Conservation (phyloP, 225 moss, liverwort and hornwort species). For the Pseudisothecium myosuroides region DNA sequence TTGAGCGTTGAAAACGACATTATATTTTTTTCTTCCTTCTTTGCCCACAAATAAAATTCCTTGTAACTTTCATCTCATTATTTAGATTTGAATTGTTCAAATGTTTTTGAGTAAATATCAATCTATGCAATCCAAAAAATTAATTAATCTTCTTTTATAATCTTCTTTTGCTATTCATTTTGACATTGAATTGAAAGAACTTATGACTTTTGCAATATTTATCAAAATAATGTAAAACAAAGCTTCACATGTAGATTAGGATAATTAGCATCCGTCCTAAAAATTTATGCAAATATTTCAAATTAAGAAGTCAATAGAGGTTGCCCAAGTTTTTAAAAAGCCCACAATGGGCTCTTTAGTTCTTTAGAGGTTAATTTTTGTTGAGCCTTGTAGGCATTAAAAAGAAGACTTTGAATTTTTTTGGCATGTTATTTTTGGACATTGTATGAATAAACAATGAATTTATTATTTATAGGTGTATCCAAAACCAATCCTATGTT, state of each 20-base stretch:
- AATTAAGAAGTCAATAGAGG: not conserved
- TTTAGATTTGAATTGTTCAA: not conserved
- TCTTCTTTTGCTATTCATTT: accelerated
- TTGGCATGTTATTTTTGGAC: not conserved
- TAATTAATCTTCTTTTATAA: not conserved
- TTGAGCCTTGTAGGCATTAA: not conserved
- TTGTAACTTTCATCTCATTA: not conserved
- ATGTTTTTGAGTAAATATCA: not conserved
- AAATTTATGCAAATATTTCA: not conserved
- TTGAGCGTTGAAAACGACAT: no score
- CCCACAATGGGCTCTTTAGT: accelerated
- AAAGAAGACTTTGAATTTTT: not conserved
- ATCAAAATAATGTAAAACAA: not conserved
- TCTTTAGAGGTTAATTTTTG: not conserved
- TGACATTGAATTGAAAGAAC: not conserved
- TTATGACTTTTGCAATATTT: not conserved
- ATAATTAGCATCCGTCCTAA: not conserved
- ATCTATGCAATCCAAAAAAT: not conserved
- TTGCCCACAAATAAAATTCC: no score
- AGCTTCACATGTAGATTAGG: not conserved
- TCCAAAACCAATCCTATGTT: not conserved
- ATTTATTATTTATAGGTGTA: not conserved
- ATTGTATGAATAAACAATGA: not conserved
- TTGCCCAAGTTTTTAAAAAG: accelerated
- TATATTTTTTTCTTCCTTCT: no score